Conservation (phyloP, 1,284 basidiomycete species). For the Rhodotorula mucilaginosa region DNA sequence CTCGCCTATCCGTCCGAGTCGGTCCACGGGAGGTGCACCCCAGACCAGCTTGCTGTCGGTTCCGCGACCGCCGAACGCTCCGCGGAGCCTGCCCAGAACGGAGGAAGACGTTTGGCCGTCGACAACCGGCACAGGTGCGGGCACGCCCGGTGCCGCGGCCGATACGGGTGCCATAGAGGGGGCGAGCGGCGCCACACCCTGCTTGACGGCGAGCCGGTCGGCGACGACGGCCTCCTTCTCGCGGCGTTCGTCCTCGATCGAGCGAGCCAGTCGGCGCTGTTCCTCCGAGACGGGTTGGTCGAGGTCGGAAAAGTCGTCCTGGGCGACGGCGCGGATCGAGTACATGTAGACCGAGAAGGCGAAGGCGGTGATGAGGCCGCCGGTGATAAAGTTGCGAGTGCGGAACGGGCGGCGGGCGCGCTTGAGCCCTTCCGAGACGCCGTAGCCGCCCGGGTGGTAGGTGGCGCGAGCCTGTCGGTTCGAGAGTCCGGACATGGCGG, state of each 20-base stretch:
- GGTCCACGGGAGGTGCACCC: conserved; percentile 38
- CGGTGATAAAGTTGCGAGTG: conserved; percentile 74
- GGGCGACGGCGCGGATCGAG: conserved; percentile 87
- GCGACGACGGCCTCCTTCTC: conserved; percentile 16
- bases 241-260: conserved; percentile 37
- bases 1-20: conserved; percentile 29
- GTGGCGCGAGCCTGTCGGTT: conserved; percentile 11
- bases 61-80: conserved; percentile 25
- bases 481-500: background rate
- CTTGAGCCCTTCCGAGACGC: conserved; percentile 77
- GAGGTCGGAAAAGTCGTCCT: conserved; percentile 68
- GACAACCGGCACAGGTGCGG: background rate
- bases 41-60: conserved; percentile 29
- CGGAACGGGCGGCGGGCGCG: conserved; percentile 83
- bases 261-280: conserved; percentile 10
- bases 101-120: background rate
- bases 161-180: background rate
- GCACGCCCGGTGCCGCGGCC: background rate
- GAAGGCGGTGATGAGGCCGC: conserved; percentile 68
- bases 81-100: conserved; percentile 4
- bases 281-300: conserved; percentile 26
- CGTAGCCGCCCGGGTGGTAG: conserved; percentile 38
- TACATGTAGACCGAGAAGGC: conserved; percentile 84
- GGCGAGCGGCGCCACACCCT: background rate
- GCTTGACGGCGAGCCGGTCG: conserved; percentile 6